These are phyloP conservation scores for Pyricularia pennisetigena DNA, from an alignment of 2,329 filamentous ascomycete species.

Conservation along the genomic window DNA sequence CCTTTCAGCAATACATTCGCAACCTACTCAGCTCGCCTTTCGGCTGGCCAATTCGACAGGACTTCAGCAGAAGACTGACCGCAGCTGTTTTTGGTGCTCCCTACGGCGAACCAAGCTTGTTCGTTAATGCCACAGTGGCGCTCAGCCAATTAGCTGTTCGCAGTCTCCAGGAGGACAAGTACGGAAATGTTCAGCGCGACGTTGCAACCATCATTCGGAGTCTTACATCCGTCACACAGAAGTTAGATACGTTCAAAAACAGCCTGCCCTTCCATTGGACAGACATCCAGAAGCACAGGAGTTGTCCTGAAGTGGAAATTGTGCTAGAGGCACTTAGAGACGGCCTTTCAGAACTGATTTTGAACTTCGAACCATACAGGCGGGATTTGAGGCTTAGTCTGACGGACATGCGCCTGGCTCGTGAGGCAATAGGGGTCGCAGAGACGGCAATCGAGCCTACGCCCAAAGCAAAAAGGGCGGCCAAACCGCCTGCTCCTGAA, in stretches of 20 bases:
- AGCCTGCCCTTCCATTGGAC: constrained; percentile 65
- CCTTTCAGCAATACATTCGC: constrained; percentile 18
- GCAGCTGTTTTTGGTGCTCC: constrained; percentile 65
- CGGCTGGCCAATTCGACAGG: constrained; percentile 61
- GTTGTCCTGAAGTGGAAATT: constrained; percentile 59
- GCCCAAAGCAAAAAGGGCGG: not conserved
- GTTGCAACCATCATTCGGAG: constrained; percentile 65
- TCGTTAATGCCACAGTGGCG: constrained; percentile 62
- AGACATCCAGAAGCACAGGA: constrained; percentile 50
- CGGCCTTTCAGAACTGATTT: constrained; percentile 55
- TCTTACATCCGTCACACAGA: constrained; percentile 58
- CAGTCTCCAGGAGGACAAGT: constrained; percentile 71
- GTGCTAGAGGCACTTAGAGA: constrained; percentile 55
- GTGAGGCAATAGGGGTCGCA: constrained; percentile 42
- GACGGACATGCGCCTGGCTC: constrained; percentile 64
- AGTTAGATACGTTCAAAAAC: constrained; percentile 57
- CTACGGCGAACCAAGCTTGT: constrained; percentile 56
- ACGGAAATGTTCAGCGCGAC: constrained; percentile 77
- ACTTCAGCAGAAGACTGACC: constrained; percentile 54
- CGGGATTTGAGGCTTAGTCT: constrained; percentile 58
- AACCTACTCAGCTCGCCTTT: constrained; percentile 39
- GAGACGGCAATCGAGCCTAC: constrained; percentile 3
- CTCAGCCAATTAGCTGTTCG: constrained; percentile 60
- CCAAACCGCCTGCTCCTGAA: not conserved
- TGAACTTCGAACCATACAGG: constrained; percentile 66